These are phyloP conservation scores for Tetradesmus lagerheimii DNA, from an alignment of 139 green algal genomes.

Conservation along the genomic window DNA sequence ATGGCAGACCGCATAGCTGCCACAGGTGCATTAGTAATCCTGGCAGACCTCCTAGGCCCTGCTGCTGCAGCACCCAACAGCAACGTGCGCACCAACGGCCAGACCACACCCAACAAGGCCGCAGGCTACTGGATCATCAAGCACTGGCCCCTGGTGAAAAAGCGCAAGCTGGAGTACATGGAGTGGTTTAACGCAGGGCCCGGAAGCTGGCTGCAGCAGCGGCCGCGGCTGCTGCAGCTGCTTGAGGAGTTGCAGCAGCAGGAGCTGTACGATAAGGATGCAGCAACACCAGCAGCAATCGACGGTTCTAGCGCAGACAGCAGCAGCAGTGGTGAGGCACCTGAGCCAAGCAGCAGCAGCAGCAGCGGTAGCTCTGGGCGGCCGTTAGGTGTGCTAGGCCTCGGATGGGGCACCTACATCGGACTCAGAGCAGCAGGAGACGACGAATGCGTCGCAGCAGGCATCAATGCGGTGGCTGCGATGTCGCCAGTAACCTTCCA, in stretches of 20 bases:
- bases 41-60: slow-evolving; percentile 31
- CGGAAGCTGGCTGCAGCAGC: slow-evolving; percentile 30
- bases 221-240: slow-evolving; percentile 28
- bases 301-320: background rate
- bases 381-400: slow-evolving; percentile 14
- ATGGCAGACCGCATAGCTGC: background rate
- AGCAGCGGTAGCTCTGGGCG: background rate
- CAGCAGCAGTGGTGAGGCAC: background rate
- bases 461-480: background rate
- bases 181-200: background rate
- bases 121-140: background rate
- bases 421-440: slow-evolving; percentile 12
- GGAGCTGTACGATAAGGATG: background rate
- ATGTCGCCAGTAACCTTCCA: slow-evolving; percentile 21
- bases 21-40: background rate
- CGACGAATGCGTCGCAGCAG: background rate
- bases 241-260: slow-evolving; percentile 29
- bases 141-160: slow-evolving; percentile 16
- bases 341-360: background rate
- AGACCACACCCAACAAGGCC: no score
- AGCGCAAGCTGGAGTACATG: slow-evolving; percentile 25
- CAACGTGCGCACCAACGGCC: background rate
- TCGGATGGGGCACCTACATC: slow-evolving; percentile 9
- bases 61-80: background rate
- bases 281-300: background rate